A percentile compares a stretch with the other conserved stretches of the same genome.
These are phyloP conservation scores for Ascochyta fabae DNA, from an alignment of 2,329 filamentous ascomycete genomes.

Conservation along the genomic window DNA sequence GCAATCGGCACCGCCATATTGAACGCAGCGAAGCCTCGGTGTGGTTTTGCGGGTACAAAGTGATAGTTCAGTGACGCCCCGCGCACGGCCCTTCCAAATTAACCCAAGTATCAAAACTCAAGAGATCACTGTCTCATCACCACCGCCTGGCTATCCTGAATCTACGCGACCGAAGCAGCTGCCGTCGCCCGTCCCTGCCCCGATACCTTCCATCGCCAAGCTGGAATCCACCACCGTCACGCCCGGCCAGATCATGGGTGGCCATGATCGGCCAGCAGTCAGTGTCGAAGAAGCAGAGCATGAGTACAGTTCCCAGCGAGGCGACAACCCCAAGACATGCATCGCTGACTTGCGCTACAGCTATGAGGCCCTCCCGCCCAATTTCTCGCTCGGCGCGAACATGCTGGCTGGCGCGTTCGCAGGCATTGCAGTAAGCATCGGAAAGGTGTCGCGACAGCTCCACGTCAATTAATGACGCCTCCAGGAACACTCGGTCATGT, in stretches of 20 bases:
- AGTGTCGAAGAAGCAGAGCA: conserved; percentile 48
- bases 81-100: conserved; percentile 8
- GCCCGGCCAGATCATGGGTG: conserved; percentile 50
- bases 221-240: conserved; percentile 46
- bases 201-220: conserved; percentile 31
- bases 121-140: conserved; percentile 22
- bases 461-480: conserved; percentile 32
- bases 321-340: conserved; percentile 1
- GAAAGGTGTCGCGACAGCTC: conserved; percentile 16
- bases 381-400: conserved; percentile 92
- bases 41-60: background rate
- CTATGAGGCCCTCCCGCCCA: conserved; percentile 93
- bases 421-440: conserved; percentile 79
- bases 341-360: conserved; percentile 50
- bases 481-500: conserved; percentile 98
- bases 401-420: conserved; percentile 97
- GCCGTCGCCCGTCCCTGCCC: conserved; percentile 2
- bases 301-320: conserved; percentile 43
- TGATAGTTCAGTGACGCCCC: conserved; percentile 4
- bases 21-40: conserved; percentile 6
- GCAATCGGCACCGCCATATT: conserved; percentile 1
- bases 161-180: conserved; percentile 13
- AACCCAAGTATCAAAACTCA: conserved; percentile 7
- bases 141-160: conserved; percentile 10
- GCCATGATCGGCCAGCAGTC: conserved; percentile 48